These are phyloP conservation scores for Vinca major DNA, from an alignment of 305 asterid genomes.

Conservation along the genomic window DNA sequence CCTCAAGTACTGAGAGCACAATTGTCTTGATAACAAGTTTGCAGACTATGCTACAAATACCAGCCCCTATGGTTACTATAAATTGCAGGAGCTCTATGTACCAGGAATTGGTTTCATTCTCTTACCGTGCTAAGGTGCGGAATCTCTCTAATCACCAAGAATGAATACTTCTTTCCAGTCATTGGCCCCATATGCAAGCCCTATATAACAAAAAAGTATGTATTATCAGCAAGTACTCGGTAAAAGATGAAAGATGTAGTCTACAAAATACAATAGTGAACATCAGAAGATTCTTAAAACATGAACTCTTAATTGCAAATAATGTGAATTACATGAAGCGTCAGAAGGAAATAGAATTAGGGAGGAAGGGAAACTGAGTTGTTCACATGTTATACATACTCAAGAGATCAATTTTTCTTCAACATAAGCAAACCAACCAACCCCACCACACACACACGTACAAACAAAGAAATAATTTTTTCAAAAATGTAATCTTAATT, in stretches of 20 bases:
- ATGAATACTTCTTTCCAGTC: not conserved
- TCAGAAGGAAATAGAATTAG: not conserved
- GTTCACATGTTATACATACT: not conserved
- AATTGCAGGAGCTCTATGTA: slow-evolving; percentile 7
- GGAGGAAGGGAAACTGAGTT: not conserved
- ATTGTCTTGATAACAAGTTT: slow-evolving; percentile 9
- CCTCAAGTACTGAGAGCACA: not conserved
- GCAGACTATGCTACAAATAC: slow-evolving; percentile 11
- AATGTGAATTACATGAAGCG: not conserved
- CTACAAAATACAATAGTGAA: not conserved
- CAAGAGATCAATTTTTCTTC: no score
- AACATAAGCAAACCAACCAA: not conserved
- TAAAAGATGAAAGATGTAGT: not conserved
- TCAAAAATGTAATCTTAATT: not conserved
- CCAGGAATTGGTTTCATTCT: not conserved
- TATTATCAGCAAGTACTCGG: not conserved
- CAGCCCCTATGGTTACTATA: not conserved
- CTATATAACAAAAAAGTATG: slow-evolving; percentile 22
- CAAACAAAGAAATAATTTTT: not conserved
- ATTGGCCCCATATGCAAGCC: slow-evolving; percentile 74
- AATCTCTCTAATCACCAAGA: not conserved
- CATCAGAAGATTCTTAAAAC: not conserved
- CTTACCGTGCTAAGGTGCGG: not conserved
- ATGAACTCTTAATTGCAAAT: not conserved
- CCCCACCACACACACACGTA: not conserved